Base-by-base conservation (phyloP, 2,329 filamentous ascomycete genomes). In the Ophiostoma quercus region DNA sequence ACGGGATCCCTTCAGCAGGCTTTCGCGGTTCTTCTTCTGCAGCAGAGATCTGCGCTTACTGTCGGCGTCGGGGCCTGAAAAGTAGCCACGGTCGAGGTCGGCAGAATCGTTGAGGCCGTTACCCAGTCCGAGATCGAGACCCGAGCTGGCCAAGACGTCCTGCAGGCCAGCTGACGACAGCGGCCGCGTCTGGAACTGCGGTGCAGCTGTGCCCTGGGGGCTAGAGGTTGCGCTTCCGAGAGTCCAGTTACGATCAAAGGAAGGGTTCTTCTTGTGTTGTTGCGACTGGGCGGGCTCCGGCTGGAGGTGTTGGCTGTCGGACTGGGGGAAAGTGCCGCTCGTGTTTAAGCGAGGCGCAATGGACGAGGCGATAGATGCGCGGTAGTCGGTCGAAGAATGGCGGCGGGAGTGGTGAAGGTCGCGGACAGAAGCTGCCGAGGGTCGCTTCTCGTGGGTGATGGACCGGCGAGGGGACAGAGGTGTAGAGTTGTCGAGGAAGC, bases 81-180 rank as follows among this genome's bases (percentile, higher is more conserved):
- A 97, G 78, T 98, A 98, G 32, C 94, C 94, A 47, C 92, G 87
- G 75, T 98, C 95, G 19, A 92, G 79, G 72, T 96, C 91, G 32
- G 82, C 79, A 19, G 81, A 80, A 71, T 86, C 84, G 72, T 82
- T 82, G 19, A 81, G 75, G 69, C 85, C 84, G 72, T 14, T 37
- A 29, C 47, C 41, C 3, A 69, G 41, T 12, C 82, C 82, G 16
- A 80, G 75, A 14, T 80, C 77, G 8, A 78, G 74, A 19, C 80
- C 80, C 1, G 81, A 79, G 29, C 76, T 76, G 29, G 78, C 77
- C 67, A 80, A 68, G 7, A 80, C 74, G 68, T 85, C 84, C 39
- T 83, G 81, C 41, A 84, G 75, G 16, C 83, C 84, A 19, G 84
- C 79, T 2, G 85, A 85, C 3, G 85, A 87, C 25, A 86, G 77